Percentiles rank a stretch among this genome's conserved stretches.
Evolutionary conservation across 495 filamentous ascomycete species (phyloP).

Genomic region (Venustampulla echinocandica): DNA sequence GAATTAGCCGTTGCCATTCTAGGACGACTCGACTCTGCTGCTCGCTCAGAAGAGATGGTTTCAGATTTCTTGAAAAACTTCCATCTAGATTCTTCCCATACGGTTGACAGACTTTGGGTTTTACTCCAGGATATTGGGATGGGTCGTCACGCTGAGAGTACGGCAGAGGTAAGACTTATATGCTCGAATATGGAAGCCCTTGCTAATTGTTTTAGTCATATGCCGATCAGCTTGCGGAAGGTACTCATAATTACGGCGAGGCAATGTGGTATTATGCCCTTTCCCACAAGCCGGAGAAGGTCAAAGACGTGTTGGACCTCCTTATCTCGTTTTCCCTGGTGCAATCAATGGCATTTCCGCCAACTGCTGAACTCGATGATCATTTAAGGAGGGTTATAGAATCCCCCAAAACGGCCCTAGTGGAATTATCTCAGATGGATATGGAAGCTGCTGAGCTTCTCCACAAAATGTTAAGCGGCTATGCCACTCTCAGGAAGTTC

Average conservation of each 20-base stretch:
- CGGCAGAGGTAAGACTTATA: constrained; percentile 58
- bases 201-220: constrained; percentile 49
- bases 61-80: constrained; percentile 54
- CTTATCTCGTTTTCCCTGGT: constrained; percentile 79
- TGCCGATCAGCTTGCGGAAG: constrained; percentile 58
- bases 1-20: constrained; percentile 73
- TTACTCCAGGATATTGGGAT: constrained; percentile 63
- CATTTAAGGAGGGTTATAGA: constrained; percentile 56
- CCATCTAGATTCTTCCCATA: constrained; percentile 51
- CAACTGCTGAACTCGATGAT: constrained; percentile 55
- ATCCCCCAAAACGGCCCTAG: constrained; percentile 56
- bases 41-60: constrained; percentile 57
- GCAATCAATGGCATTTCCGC: constrained; percentile 70
- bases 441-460: constrained; percentile 70
- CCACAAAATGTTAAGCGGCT: constrained; percentile 77
- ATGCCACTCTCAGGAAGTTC: constrained; percentile 78
- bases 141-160: constrained; percentile 57
- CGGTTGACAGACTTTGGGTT: constrained; percentile 66
- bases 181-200: neutral
- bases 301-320: constrained; percentile 74
- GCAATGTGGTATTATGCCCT: constrained; percentile 82
- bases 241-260: constrained; percentile 65
- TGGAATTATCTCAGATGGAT: constrained; percentile 55
- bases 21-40: constrained; percentile 58
- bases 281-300: constrained; percentile 61